A percentile compares a stretch with the other conserved stretches of the same genome.
phyloP scores from a whole-genome alignment of 1,139 yeast genomes.

The Yamadazyma dendronema region DNA sequence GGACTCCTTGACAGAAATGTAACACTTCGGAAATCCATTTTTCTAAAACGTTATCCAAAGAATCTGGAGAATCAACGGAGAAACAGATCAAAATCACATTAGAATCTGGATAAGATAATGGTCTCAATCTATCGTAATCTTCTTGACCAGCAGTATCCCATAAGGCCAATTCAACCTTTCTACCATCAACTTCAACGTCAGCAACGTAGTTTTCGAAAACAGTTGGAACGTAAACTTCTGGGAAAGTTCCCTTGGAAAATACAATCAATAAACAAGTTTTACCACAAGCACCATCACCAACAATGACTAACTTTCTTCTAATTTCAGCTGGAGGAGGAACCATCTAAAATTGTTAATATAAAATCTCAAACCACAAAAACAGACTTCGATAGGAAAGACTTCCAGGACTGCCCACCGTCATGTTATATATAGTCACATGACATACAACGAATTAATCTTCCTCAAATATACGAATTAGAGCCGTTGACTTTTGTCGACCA shows the following conservation, averaged over 20 bases:
- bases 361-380: no score
- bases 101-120: slow-evolving; percentile 89
- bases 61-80: slow-evolving; percentile 88
- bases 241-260: slow-evolving; percentile 93
- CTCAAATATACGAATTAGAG: no score
- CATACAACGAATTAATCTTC: no score
- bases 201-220: slow-evolving; percentile 95
- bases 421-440: no score
- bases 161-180: slow-evolving; percentile 88
- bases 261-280: slow-evolving; percentile 80
- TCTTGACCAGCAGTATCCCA: slow-evolving; percentile 99
- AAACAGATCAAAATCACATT: slow-evolving; percentile 90
- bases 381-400: no score
- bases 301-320: slow-evolving; percentile 79
- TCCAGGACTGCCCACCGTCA: no score
- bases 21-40: slow-evolving; percentile 94
- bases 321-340: slow-evolving; percentile 61
- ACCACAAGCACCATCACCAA: no score
- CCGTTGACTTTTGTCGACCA: no score
- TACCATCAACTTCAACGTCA: slow-evolving; percentile 90
- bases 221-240: slow-evolving; percentile 93
- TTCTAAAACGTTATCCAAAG: slow-evolving; percentile 89
- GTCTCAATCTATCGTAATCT: slow-evolving; percentile 94
- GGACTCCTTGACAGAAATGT: slow-evolving; percentile 94
- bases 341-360: no score